Evolutionary conservation across 139 green algal genomes (phyloP), one percentile per base, ranked within the genome.

Genomic region (Pleodorina starrii): DNA sequence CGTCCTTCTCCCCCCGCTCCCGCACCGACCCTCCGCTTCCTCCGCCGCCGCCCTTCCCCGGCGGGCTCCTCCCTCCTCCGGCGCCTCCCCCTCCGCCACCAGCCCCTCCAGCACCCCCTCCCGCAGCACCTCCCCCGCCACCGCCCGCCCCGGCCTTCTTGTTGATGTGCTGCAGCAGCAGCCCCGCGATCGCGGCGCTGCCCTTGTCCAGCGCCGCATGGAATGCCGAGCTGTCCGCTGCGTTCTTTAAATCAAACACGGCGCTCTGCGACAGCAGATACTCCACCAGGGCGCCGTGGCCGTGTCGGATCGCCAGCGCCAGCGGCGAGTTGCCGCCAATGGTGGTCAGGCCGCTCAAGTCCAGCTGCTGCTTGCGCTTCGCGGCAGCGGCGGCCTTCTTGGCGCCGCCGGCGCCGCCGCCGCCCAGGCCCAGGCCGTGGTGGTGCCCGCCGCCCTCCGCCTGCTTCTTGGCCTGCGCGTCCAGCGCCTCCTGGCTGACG

Each of bases 111-210:
- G 40, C 1, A 57, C n/a, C 44, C 40, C 32, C 38, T 14, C 1
- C 27, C 27, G 25, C 50, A 27, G 23, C 54, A 38, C 54, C 40
- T 11, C 79, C 38, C 11, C 35, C 57, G 1, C n/a, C 79, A 7
- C 82, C 82, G 19, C 60, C 32, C 35, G 12, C 44, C 1, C 17
- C 43, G 29, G 48, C 50, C 69, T 79, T 74, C 66, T 90, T 92
- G 84, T 92, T 92, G 23, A 92, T 88, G 63, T 92, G 89, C 76
- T 89, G 76, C 63, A 92, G 89, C 83, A 92, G 66, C 75, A 90
- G 77, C 63, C 73, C 73, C 51, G 89, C 89, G 17, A 88, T 89
- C 35, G 80, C 79, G 38, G 87, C 90, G 29, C 87, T 90, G 23
- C 90, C 90, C 27, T 88, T 88, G 59, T 93, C 87, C 57, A 90